phyloP scores from a whole-genome alignment of 2,329 filamentous ascomycete species.

The Xylariaceae sp. region DNA sequence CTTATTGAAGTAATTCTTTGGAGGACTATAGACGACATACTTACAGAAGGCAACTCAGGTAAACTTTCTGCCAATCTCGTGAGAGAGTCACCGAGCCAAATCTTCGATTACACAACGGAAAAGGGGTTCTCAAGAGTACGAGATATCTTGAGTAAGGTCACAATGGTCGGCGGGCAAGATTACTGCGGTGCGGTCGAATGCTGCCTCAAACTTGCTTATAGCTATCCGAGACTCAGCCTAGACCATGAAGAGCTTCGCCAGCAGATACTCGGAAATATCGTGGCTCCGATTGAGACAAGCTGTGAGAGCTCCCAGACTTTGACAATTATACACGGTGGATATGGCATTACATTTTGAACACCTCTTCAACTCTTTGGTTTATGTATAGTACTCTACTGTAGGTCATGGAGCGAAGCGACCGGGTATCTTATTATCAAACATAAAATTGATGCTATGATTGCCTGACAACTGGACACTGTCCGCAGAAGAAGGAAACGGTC shows the following conservation, averaged over 20 bases:
- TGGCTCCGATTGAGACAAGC: conserved; percentile 8
- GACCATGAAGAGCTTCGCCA: conserved; percentile 1
- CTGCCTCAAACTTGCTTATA: conserved; percentile 9
- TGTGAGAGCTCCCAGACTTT: conserved; percentile 1
- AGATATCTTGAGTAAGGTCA: conserved; percentile 1
- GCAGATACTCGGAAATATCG: conserved; percentile 5
- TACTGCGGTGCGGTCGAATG: conserved; percentile 4
- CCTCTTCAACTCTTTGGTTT: too few relatives aligned
- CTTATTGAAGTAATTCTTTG: conserved; percentile 10
- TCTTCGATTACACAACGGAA: conserved; percentile 7
- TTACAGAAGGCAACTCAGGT: too few relatives aligned
- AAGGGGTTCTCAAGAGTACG: conserved; percentile 3
- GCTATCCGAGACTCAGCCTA: conserved; percentile 6
- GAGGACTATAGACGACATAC: conserved; percentile 3
- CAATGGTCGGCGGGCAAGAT: conserved; percentile 1
- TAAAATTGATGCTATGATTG: too few relatives aligned
- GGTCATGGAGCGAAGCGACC: too few relatives aligned
- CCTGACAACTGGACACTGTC: too few relatives aligned
- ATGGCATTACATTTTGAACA: not conserved
- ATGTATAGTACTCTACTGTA: too few relatives aligned
- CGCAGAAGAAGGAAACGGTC: too few relatives aligned
- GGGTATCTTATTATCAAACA: too few relatives aligned
- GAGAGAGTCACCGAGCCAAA: not conserved
- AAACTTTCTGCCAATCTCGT: not conserved
- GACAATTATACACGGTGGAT: not conserved